A percentile compares a stretch with the other conserved stretches of the same genome.
phyloP scores from a whole-genome alignment of 441 rosid species.

The Populus trichocarpa region DNA sequence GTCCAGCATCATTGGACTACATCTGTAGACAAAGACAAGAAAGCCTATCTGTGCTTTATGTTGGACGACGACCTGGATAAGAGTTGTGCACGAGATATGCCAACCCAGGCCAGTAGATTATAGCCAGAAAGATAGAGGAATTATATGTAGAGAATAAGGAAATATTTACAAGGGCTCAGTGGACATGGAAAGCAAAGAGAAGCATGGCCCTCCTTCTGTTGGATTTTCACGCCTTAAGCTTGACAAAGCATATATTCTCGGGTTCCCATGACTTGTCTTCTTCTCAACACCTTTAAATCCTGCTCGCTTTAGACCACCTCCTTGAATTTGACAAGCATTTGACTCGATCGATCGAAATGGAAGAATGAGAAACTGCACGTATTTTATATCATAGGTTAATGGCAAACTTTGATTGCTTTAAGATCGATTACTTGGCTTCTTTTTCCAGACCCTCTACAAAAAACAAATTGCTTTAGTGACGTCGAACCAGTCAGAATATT shows the following conservation, averaged over 20 bases:
- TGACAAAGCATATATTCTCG: slow-evolving; percentile 59
- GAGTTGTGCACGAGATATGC: not conserved
- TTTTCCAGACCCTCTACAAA: not conserved
- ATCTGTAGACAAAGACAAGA: not conserved
- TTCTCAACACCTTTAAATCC: slow-evolving; percentile 40
- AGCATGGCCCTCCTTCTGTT: not conserved
- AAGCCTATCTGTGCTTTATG: not conserved
- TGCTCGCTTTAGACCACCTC: slow-evolving; percentile 36
- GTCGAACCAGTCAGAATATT: not conserved
- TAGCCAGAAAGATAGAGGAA: slow-evolving; percentile 8
- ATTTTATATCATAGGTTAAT: not conserved
- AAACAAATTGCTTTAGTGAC: not conserved
- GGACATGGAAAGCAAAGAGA: slow-evolving; percentile 20
- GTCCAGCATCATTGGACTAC: no score
- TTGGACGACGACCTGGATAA: not conserved
- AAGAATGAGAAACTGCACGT: not conserved
- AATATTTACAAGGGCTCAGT: slow-evolving; percentile 10
- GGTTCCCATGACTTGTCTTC: slow-evolving; percentile 50
- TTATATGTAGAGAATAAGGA: slow-evolving; percentile 6
- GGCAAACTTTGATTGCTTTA: not conserved
- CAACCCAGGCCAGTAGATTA: not conserved
- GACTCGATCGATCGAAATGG: slow-evolving; percentile 21
- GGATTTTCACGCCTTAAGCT: slow-evolving; percentile 32
- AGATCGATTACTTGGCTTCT: not conserved
- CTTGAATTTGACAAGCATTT: slow-evolving; percentile 39